A percentile compares a stretch with the other conserved stretches of the same genome.
Evolutionary conservation across 108 stramenopile species (phyloP).

Genomic region (Aurantiochytrium sp.): DNA sequence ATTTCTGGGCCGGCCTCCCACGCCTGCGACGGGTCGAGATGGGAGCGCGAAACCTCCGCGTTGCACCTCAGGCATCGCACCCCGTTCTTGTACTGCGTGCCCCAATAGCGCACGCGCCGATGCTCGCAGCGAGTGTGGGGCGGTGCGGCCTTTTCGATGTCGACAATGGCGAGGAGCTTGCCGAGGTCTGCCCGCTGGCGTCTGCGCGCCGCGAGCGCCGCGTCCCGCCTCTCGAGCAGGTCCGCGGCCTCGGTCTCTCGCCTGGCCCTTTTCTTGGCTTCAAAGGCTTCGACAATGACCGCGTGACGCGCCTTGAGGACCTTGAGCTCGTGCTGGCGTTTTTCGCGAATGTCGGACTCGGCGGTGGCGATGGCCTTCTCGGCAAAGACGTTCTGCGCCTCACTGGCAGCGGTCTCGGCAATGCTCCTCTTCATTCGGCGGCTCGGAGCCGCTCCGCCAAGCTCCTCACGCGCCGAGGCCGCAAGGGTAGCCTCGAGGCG

Average conservation of each 20-base stretch:
- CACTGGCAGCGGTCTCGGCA: background rate
- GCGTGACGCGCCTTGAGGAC: background rate
- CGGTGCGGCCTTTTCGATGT: background rate
- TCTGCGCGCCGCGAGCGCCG: too few relatives aligned
- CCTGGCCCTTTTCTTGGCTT: background rate
- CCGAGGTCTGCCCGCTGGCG: background rate
- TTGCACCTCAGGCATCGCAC: background rate
- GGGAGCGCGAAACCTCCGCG: background rate
- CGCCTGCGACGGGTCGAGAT: background rate
- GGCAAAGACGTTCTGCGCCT: background rate
- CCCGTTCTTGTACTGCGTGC: background rate
- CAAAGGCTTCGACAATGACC: background rate
- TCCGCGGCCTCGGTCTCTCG: background rate
- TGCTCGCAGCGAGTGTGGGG: background rate
- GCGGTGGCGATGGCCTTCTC: background rate
- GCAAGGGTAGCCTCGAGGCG: background rate
- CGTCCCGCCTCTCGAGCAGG: background rate
- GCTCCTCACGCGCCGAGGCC: background rate
- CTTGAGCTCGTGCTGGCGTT: background rate
- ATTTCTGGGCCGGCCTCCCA: background rate
- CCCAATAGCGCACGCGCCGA: conserved; percentile 11
- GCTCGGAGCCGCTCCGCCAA: background rate
- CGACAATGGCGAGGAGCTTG: background rate
- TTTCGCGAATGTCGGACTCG: background rate
- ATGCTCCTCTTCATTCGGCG: background rate